A percentile compares a stretch with the other conserved stretches of the same genome.
These are phyloP conservation scores for Nitzschia inconspicua DNA, from an alignment of 108 stramenopile species.

Conservation along the genomic window DNA sequence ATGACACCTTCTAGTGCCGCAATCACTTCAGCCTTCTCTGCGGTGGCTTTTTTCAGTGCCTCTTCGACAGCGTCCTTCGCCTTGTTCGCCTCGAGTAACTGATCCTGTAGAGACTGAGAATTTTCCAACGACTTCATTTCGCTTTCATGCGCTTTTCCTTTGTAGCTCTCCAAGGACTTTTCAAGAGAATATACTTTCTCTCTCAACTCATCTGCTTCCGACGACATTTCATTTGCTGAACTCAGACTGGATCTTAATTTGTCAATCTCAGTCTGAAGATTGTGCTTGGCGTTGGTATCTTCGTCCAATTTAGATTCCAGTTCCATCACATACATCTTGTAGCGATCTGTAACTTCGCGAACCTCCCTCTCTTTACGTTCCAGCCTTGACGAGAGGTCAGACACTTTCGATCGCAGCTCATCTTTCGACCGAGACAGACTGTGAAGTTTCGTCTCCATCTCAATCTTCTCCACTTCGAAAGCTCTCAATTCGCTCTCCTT, in stretches of 20 bases:
- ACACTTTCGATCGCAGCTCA: conserved; percentile 26
- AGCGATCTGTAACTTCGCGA: conserved; percentile 34
- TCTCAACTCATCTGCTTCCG: conserved; percentile 22
- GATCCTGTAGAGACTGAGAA: conserved; percentile 15
- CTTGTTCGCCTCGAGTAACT: conserved; percentile 20
- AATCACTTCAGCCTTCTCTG: conserved; percentile 43
- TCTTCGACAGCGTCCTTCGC: conserved; percentile 26
- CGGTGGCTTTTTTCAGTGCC: conserved; percentile 23
- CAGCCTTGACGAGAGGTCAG: conserved; percentile 30
- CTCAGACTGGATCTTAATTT: conserved; percentile 20
- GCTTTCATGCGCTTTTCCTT: conserved; percentile 12
- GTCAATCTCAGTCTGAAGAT: conserved; percentile 36
- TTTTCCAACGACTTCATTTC: conserved; percentile 22
- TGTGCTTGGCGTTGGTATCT: conserved; percentile 29
- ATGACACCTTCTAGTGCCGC: conserved; percentile 54
- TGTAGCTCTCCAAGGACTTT: conserved; percentile 17
- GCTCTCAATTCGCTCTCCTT: conserved; percentile 27
- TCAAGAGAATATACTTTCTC: conserved; percentile 31
- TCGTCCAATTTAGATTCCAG: conserved; percentile 38
- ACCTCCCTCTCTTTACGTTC: conserved; percentile 47
- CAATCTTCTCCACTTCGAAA: conserved; percentile 38
- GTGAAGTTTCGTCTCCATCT: conserved; percentile 31
- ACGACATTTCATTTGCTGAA: conserved; percentile 20
- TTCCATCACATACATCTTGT: conserved; percentile 36
- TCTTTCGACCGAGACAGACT: conserved; percentile 26